A percentile compares a stretch with the other conserved stretches of the same genome.
Evolutionary conservation across 345 rosid species (phyloP).

Genomic region (Citrus inodora): DNA sequence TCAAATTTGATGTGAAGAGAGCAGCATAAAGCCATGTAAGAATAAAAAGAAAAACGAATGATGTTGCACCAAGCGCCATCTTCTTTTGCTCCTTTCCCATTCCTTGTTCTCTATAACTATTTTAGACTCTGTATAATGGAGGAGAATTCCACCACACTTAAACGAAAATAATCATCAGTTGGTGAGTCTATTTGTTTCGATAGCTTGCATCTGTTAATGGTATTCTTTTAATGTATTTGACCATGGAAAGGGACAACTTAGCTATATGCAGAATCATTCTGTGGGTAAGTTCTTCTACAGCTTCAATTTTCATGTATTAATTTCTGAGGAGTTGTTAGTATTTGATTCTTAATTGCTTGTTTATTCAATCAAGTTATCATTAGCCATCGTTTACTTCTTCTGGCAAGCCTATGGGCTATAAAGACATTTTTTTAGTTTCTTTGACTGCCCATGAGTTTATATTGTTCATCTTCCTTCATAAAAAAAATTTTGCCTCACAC

Average conservation of each 20-base stretch:
- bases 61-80: constrained; percentile 6
- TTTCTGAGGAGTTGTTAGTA: not conserved
- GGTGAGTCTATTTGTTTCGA: not conserved
- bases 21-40: constrained; percentile 12
- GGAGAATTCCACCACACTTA: not conserved
- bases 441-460: not conserved
- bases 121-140: not conserved
- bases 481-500: not conserved
- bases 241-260: not conserved
- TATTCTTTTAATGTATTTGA: not conserved
- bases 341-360: not conserved
- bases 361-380: not conserved
- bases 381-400: not conserved
- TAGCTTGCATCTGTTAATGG: not conserved
- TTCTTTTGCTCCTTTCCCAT: constrained; percentile 15
- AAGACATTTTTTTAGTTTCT: not conserved
- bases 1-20: not conserved
- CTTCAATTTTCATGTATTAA: not conserved
- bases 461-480: not conserved
- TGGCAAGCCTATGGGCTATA: not conserved
- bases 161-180: not conserved
- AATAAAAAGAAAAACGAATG: constrained; percentile 5
- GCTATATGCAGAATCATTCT: not conserved
- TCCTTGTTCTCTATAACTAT: not conserved
- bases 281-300: not conserved